These are phyloP conservation scores for Colletotrichum sp. DNA, from an alignment of 2,329 filamentous ascomycete species.

Conservation along the genomic window DNA sequence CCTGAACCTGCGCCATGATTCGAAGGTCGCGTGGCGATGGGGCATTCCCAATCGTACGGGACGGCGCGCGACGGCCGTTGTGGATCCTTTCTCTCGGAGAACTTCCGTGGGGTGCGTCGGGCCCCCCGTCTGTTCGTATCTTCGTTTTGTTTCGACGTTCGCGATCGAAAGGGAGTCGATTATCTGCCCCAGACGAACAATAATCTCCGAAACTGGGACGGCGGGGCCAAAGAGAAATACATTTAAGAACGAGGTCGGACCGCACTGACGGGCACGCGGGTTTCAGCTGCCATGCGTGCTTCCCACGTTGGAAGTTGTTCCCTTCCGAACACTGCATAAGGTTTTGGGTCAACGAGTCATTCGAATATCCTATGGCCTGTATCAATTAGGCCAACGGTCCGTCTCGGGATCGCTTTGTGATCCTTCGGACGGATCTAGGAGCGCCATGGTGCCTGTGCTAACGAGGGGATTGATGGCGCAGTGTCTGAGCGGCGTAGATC, in stretches of 20 bases:
- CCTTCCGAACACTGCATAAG: not conserved
- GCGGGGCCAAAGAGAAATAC: not conserved
- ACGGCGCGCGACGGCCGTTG: not conserved
- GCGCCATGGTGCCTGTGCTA: not conserved
- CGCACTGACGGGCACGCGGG: not conserved
- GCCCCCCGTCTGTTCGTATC: not conserved
- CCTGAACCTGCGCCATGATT: constrained; percentile 13
- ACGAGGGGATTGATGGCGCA: not conserved
- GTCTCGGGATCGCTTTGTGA: not conserved
- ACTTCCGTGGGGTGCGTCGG: not conserved
- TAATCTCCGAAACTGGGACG: not conserved
- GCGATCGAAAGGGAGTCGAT: not conserved
- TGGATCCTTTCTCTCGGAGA: not conserved
- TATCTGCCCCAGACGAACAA: not conserved
- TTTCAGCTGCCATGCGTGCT: not conserved
- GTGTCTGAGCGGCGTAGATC: not conserved
- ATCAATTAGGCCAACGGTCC: not conserved
- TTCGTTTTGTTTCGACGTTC: not conserved
- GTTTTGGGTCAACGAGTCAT: not conserved
- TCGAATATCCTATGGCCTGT: not conserved
- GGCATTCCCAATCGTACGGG: not conserved
- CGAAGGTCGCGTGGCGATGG: not conserved
- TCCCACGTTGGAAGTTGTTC: not conserved
- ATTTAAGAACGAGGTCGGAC: not conserved
- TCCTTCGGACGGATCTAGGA: not conserved